Conservation (phyloP, 2,329 filamentous ascomycete species). For the Ophiostoma sp. region DNA sequence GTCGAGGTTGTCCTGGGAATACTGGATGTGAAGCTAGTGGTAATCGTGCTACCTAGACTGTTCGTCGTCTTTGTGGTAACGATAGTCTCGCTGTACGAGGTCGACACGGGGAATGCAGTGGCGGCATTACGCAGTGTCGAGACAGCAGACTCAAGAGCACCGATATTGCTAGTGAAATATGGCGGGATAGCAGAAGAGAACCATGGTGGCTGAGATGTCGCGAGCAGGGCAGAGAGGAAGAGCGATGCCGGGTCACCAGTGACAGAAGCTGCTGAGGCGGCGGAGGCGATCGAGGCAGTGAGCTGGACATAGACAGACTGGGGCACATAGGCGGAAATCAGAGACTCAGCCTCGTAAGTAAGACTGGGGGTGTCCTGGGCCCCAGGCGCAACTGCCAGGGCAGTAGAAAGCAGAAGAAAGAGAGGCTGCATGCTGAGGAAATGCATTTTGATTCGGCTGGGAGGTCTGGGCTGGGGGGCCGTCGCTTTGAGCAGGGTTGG, state of each 20-base stretch:
- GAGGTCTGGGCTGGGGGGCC: not conserved
- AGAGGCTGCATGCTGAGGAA: not conserved
- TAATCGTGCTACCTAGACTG: slow-evolving; percentile 29
- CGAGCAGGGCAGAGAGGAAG: slow-evolving; percentile 30
- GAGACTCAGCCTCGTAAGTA: slow-evolving; percentile 29
- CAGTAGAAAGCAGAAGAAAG: not conserved
- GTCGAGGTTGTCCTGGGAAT: slow-evolving; percentile 23
- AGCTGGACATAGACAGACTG: slow-evolving; percentile 28
- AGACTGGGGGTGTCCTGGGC: slow-evolving; percentile 24
- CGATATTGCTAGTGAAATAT: slow-evolving; percentile 20
- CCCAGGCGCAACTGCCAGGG: not conserved
- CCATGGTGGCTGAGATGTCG: slow-evolving; percentile 29
- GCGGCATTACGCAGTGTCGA: slow-evolving; percentile 27
- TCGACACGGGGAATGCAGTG: slow-evolving; percentile 1
- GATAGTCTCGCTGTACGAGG: slow-evolving; percentile 26
- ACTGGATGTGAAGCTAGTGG: slow-evolving; percentile 29
- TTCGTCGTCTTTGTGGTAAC: slow-evolving; percentile 30
- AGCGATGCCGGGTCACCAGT: slow-evolving; percentile 32
- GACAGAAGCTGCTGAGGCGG: slow-evolving; percentile 28
- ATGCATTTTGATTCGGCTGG: not conserved
- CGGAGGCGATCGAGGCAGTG: slow-evolving; percentile 28
- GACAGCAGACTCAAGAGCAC: slow-evolving; percentile 27
- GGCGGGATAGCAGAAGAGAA: slow-evolving; percentile 25
- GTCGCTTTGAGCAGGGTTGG: not conserved
- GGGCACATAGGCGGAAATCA: slow-evolving; percentile 34